Evolutionary conservation across 2,329 filamentous ascomycete species (phyloP).

Genomic region (Atkinsonella hypoxylon): DNA sequence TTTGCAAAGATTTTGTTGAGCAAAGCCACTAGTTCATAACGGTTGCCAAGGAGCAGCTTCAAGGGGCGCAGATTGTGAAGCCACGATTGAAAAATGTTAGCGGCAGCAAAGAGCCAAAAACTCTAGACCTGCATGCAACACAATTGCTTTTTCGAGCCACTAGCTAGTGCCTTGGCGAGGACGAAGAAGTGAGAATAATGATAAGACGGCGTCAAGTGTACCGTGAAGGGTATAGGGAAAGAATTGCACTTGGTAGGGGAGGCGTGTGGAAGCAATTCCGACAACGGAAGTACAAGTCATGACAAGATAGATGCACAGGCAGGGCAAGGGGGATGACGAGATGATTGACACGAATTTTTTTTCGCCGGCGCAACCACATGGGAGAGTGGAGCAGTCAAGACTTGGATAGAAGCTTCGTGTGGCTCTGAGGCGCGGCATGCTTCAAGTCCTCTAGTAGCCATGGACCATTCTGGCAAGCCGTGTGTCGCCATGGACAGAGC

Average conservation of each 20-base stretch:
- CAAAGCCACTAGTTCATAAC: conserved; percentile 30
- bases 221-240: conserved; percentile 12
- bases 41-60: conserved; percentile 20
- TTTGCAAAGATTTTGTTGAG: conserved; percentile 11
- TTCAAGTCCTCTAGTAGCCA: not conserved
- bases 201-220: not conserved
- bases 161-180: not conserved
- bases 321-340: conserved; percentile 8
- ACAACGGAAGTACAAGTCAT: conserved; percentile 18
- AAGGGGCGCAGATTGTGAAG: conserved; percentile 5
- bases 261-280: conserved; percentile 12
- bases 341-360: conserved; percentile 13
- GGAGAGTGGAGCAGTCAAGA: conserved; percentile 16
- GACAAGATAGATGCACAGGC: conserved; percentile 15
- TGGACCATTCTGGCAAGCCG: too few relatives aligned
- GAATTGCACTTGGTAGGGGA: conserved; percentile 13
- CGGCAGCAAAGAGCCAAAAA: conserved; percentile 8
- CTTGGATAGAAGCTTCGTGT: not conserved
- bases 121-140: not conserved
- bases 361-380: conserved; percentile 15
- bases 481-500: not conserved
- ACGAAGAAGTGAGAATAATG: not conserved
- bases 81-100: conserved; percentile 13
- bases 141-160: not conserved
- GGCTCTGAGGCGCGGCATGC: not conserved